Percentiles rank a stretch among this genome's conserved stretches.
phyloP scores from a whole-genome alignment of 768 basidiomycete species.

The Saitozyma podzolica region DNA sequence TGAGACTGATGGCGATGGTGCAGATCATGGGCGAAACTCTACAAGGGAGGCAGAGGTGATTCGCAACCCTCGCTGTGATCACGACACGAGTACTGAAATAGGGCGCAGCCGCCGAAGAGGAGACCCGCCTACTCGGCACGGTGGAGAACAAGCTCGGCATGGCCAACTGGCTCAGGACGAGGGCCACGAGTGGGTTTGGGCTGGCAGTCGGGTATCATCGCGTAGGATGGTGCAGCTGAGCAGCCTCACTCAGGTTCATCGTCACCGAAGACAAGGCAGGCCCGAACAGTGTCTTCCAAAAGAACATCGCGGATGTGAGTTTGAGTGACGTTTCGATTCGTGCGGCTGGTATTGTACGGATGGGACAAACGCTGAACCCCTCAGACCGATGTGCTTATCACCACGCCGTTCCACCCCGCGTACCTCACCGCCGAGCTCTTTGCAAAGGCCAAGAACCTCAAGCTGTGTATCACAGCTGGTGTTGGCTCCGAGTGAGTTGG shows the following conservation, averaged over 20 bases:
- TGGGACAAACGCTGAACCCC: neutral
- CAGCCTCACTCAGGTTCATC: constrained; percentile 55
- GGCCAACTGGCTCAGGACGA: constrained; percentile 65
- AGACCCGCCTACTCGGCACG: constrained; percentile 49
- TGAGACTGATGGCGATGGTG: too few species aligned
- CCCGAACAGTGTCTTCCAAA: constrained; percentile 74
- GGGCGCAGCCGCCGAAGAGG: constrained; percentile 42
- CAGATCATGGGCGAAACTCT: too few species aligned
- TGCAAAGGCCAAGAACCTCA: constrained; percentile 77
- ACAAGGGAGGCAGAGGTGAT: too few species aligned
- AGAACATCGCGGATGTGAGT: constrained; percentile 70
- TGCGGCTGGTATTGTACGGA: constrained; percentile 45
- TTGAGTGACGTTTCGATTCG: too few species aligned
- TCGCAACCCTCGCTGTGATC: too few species aligned
- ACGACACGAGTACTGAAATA: too few species aligned
- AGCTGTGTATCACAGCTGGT: constrained; percentile 84
- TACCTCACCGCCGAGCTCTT: constrained; percentile 50
- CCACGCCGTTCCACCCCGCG: constrained; percentile 51
- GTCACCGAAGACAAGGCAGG: constrained; percentile 84
- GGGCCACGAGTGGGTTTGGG: constrained; percentile 65
- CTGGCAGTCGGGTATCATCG: neutral
- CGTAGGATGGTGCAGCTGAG: neutral
- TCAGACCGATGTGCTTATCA: constrained; percentile 36
- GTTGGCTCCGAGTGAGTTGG: constrained; percentile 82
- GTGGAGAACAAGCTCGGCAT: constrained; percentile 67